Evolutionary conservation across 108 stramenopile species (phyloP).

Genomic region (Cyclotella atomus): DNA sequence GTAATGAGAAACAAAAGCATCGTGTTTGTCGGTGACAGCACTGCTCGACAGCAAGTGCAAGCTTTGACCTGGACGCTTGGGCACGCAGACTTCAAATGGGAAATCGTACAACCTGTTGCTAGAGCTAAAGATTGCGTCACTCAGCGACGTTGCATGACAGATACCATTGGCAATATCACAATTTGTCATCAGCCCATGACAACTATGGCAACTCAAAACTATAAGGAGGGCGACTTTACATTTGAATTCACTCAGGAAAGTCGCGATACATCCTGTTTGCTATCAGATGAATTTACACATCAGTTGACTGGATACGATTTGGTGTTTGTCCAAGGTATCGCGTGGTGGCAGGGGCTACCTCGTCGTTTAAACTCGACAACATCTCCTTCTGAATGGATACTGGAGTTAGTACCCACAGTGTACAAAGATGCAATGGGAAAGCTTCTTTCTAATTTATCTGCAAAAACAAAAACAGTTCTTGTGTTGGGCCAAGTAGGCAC

Average conservation of each 20-base stretch:
- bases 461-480: constrained; percentile 14
- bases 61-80: constrained; percentile 29
- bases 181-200: constrained; percentile 21
- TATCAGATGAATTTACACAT: background rate
- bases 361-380: constrained; percentile 3
- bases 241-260: constrained; percentile 2
- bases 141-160: background rate
- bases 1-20: constrained; percentile 21
- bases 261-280: constrained; percentile 12
- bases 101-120: background rate
- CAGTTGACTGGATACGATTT: constrained; percentile 13
- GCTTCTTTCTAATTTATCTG: constrained; percentile 20
- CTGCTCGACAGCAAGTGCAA: constrained; percentile 19
- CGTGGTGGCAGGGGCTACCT: background rate
- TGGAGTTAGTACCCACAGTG: constrained; percentile 4
- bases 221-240: constrained; percentile 19
- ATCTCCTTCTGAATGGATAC: constrained; percentile 17
- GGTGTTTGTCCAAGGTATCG: constrained; percentile 17
- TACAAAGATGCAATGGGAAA: constrained; percentile 21
- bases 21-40: constrained; percentile 21
- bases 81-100: constrained; percentile 8
- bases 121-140: background rate
- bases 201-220: constrained; percentile 18
- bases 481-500: constrained; percentile 19
- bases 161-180: constrained; percentile 1